A percentile compares a stretch with the other conserved stretches of the same genome.
These are phyloP conservation scores for Raphanus sativus DNA, from an alignment of 345 rosid genomes.

Conservation along the genomic window DNA sequence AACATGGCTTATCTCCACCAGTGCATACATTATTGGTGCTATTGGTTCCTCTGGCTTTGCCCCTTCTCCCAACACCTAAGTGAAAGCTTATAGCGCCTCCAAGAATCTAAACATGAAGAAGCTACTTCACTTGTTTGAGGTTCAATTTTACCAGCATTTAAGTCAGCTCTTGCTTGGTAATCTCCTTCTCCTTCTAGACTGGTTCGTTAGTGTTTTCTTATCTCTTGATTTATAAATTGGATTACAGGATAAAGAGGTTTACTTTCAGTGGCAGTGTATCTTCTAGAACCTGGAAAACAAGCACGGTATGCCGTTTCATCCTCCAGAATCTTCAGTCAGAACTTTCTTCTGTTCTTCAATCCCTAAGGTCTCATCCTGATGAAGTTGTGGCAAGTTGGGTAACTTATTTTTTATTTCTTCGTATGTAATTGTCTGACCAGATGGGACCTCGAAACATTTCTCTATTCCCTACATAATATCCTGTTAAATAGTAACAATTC, in stretches of 20 bases:
- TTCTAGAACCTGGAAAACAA: neutral
- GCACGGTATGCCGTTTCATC: neutral
- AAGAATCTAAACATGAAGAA: neutral
- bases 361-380: constrained; percentile 51
- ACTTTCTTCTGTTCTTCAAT: constrained; percentile 69
- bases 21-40: constrained; percentile 97
- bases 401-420: constrained; percentile 10
- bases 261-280: neutral
- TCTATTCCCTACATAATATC: no score
- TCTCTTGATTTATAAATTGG: neutral
- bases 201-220: neutral
- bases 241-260: neutral
- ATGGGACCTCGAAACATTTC: no score
- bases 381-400: constrained; percentile 48
- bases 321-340: constrained; percentile 67
- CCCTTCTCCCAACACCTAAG: constrained; percentile 52
- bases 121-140: neutral
- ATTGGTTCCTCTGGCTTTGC: constrained; percentile 89
- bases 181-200: neutral
- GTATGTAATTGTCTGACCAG: no score
- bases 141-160: neutral
- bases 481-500: no score
- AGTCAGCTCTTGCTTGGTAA: neutral
- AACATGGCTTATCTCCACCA: constrained; percentile 86
- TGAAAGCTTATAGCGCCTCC: neutral